phyloP scores from a whole-genome alignment of 805 yeast genomes.

The Candida sphagnicola region DNA sequence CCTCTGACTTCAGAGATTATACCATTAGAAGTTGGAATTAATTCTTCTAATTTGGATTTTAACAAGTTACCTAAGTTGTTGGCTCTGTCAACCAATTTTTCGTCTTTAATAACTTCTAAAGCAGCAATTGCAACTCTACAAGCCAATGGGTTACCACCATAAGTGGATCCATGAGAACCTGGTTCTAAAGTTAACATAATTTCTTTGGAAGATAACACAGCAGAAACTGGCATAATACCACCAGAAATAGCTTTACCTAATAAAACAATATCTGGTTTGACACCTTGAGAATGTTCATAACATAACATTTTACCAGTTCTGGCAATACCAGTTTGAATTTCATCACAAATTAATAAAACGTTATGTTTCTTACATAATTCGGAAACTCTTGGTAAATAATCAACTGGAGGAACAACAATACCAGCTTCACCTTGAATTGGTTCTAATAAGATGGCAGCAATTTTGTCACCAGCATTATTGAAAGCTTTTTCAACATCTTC shows the following conservation, averaged over 20 bases:
- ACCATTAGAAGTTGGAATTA: slow-evolving; percentile 50
- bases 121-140: slow-evolving; percentile 94
- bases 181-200: slow-evolving; percentile 88
- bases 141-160: slow-evolving; percentile 96
- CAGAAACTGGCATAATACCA: slow-evolving; percentile 89
- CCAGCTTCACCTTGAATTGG: slow-evolving; percentile 99
- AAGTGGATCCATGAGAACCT: slow-evolving; percentile 97
- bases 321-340: slow-evolving; percentile 96
- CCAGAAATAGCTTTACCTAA: slow-evolving; percentile 96
- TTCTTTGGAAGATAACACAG: slow-evolving; percentile 84
- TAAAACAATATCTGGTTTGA: slow-evolving; percentile 84
- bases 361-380: slow-evolving; percentile 77
- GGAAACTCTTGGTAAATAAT: slow-evolving; percentile 69
- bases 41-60: slow-evolving; percentile 51
- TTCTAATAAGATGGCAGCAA: slow-evolving; percentile 88
- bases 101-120: slow-evolving; percentile 83
- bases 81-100: slow-evolving; percentile 78
- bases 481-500: slow-evolving; percentile 86
- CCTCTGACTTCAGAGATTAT: slow-evolving; percentile 69
- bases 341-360: slow-evolving; percentile 89
- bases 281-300: slow-evolving; percentile 73
- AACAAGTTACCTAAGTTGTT: slow-evolving; percentile 65
- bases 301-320: slow-evolving; percentile 95
- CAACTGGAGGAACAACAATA: slow-evolving; percentile 87
- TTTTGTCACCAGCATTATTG: slow-evolving; percentile 75